Evolutionary conservation across 1,284 basidiomycete genomes (phyloP).

Genomic region (Bjerkandera adusta): DNA sequence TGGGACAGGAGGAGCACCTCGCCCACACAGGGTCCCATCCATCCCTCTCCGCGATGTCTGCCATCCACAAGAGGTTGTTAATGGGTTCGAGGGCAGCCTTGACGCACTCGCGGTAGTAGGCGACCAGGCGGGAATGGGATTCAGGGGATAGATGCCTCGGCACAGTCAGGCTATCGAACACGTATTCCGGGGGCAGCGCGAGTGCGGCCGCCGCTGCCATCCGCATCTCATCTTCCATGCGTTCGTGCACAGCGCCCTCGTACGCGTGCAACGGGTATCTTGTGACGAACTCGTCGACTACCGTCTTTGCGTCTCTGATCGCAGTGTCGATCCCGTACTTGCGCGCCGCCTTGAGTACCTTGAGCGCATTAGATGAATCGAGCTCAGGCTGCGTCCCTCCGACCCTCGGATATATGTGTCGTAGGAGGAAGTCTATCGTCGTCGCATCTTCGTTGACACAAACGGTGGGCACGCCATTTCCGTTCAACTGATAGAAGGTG

Average conservation of each 20-base stretch:
- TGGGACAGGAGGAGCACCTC: too few relatives aligned
- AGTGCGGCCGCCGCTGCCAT: conserved; percentile 2
- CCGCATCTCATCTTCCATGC: conserved; percentile 9
- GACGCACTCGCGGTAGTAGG: conserved; percentile 8
- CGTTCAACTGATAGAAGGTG: neutral
- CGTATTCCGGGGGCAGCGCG: neutral
- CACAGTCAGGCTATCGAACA: conserved; percentile 3
- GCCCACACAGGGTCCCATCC: conserved; percentile 1
- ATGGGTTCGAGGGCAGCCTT: neutral
- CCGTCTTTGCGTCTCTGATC: conserved; percentile 2
- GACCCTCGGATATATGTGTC: conserved; percentile 11
- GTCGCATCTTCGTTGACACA: conserved; percentile 6
- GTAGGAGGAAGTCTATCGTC: conserved; percentile 11
- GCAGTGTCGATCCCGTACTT: conserved; percentile 8
- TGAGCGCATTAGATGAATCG: neutral
- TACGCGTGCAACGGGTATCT: conserved; percentile 7
- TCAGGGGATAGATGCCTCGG: conserved; percentile 2
- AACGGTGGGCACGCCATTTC: neutral
- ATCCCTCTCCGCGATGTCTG: neutral
- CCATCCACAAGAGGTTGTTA: conserved; percentile 5
- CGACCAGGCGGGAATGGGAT: conserved; percentile 6
- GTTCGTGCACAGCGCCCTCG: neutral
- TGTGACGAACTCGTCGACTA: neutral
- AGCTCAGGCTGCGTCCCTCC: neutral
- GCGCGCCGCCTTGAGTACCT: conserved; percentile 8